These are phyloP conservation scores for Mucor mucedo DNA, from an alignment of 371 early-diverging fungal species.

Conservation along the genomic window DNA sequence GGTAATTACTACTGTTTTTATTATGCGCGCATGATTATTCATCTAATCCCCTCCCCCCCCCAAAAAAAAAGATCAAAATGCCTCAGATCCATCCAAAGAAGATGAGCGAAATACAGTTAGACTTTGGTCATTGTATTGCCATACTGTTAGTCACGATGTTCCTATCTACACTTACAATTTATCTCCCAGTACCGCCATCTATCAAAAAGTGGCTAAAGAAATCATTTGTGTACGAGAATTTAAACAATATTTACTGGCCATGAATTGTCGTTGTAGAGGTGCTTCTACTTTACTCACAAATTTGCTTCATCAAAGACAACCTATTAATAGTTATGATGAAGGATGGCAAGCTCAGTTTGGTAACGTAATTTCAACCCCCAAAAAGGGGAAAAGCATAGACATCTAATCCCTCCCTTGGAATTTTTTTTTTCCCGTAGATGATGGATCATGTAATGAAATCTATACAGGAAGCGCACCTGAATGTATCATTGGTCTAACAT, in stretches of 20 bases:
- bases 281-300: slow-evolving; percentile 73
- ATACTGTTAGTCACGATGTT: slow-evolving; percentile 50
- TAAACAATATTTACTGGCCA: slow-evolving; percentile 72
- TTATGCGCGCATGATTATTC: neutral
- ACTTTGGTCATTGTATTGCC: slow-evolving; percentile 69
- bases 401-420: neutral
- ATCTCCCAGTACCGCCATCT: slow-evolving; percentile 69
- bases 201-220: slow-evolving; percentile 69
- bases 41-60: neutral
- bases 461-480: slow-evolving; percentile 58
- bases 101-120: slow-evolving; percentile 66
- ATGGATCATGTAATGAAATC: slow-evolving; percentile 76
- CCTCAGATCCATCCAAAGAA: slow-evolving; percentile 50
- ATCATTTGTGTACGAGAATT: slow-evolving; percentile 77
- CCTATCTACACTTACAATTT: slow-evolving; percentile 73
- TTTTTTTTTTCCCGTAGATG: slow-evolving; percentile 35
- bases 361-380: slow-evolving; percentile 5
- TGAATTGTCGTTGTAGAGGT: slow-evolving; percentile 72
- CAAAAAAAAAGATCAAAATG: slow-evolving; percentile 46
- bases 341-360: slow-evolving; percentile 83
- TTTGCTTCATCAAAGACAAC: slow-evolving; percentile 65
- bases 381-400: neutral
- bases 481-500: slow-evolving; percentile 61
- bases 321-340: slow-evolving; percentile 62
- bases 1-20: slow-evolving; percentile 26